Evolutionary conservation across 495 filamentous ascomycete genomes (phyloP), one percentile per base, ranked within the genome.

Genomic region (Arthonia radiata): DNA sequence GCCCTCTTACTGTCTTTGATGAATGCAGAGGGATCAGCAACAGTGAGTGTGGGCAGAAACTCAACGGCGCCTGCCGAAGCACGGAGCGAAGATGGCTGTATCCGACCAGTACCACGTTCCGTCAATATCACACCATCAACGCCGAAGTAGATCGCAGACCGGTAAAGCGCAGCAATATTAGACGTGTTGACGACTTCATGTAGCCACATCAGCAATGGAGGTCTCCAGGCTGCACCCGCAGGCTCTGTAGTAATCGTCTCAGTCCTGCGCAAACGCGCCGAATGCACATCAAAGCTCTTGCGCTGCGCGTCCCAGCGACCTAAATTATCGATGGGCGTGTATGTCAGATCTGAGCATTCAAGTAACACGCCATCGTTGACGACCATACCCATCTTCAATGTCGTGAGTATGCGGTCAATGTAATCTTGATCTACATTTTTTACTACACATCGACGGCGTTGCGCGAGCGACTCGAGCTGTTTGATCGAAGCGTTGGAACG

Each of bases 51-150:
- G 1, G 62, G 61, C 31, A 91, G 50, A 27, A 64, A 59, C 44
- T 97, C 86, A 3, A 74, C 63, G 10, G 83, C 81, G 13, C 86
- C 86, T 0, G 75, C 65, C 5, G 81, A 78, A 2, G 82, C 71
- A 41, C 94, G 94, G 25, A 86, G 61, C 0, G 78, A 64, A 6
- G 78, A 61, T 1, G 78, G 53, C 15, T 69, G 72, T 22, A 93
- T 46, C 2, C 67, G 58, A 0, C 81, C 76, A 7, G 70, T 75
- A 39, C 62, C 60, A 12, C 31, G 19, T 31, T n/a, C 30, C 21
- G 15, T 11, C 13, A 29, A 15, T 3, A 14, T 14, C 19, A 27
- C 29, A 13, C 12, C 26, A 3, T 21, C 27, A 12, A 31, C 15
- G 3, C 26, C 25, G 5, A 21, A 15, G 9, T 31, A 21, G 7